Evolutionary conservation across 208 protist genomes (phyloP), one percentile per base, ranked within the genome.

Genomic region (Herpetomonas samuelpessoai): DNA sequence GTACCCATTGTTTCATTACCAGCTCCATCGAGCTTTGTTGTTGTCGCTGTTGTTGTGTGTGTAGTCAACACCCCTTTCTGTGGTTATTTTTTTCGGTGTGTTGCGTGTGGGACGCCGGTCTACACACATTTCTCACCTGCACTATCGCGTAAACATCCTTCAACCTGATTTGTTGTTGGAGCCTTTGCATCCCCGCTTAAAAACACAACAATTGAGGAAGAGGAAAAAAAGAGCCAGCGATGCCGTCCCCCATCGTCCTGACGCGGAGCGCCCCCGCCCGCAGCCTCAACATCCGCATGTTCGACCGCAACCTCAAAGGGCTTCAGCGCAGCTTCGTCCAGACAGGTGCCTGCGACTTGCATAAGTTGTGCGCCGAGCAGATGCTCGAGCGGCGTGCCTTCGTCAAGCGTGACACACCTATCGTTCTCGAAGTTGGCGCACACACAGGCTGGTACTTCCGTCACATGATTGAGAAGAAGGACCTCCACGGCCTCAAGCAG

Each of bases 371-470:
- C 41, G 84, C 88, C 2, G 79, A 79, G 57, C 88, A 95, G 65
- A 90, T 95, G 76, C 56, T 95, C 0, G 88, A 95, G 29, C 88
- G 88, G 7, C 83, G 88, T 19, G 58, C 72, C 10, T 95, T 95
- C 62, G 74, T 95, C 6, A 91, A 89, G 68, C 88, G 88, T 22
- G 85, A 90, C 21, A 92, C 88, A 14, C 88, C 88, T 0, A 63
- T 95, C 12, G 85, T 95, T 22, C 60, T 95, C 0, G 84, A 95
- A 57, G 81, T 95, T 1, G 88, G 88, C 21, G 88, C 88, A 18
- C 85, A 95, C 69, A 91, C 83, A 14, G 88, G 88, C 0, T 95
- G 86, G 83, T 88, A 82, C 56, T 82, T 95, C 59, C 79, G 83
- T n/a, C 85, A 92, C 71, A 92, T 92, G 86, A 30, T 95, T 16